Evolutionary conservation across 2,329 filamentous ascomycete species (phyloP).

Genomic region (Cladosporium phlei): DNA sequence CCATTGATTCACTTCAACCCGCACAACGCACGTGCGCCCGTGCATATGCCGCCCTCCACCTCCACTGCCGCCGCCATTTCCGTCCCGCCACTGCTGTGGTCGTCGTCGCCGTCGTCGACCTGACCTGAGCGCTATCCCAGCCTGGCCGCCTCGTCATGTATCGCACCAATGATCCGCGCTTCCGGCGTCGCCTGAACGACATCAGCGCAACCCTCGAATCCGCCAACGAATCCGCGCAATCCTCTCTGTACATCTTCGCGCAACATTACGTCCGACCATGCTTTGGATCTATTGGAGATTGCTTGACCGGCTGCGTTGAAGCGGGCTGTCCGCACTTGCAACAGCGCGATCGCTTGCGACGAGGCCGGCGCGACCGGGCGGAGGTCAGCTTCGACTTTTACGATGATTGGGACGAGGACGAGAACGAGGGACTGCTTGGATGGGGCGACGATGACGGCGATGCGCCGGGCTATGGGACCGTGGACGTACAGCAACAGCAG

Average conservation of each 20-base stretch:
- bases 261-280: conserved; percentile 82
- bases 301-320: conserved; percentile 65
- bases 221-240: conserved; percentile 86
- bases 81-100: neutral
- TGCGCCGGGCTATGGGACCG: conserved; percentile 47
- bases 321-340: conserved; percentile 36
- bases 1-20: conserved; percentile 1
- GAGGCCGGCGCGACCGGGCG: conserved; percentile 60
- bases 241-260: conserved; percentile 81
- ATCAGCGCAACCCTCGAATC: conserved; percentile 86
- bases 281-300: conserved; percentile 60
- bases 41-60: conserved; percentile 4
- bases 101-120: neutral
- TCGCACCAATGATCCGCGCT: conserved; percentile 69
- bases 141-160: conserved; percentile 53
- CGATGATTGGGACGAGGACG: conserved; percentile 83
- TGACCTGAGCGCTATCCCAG: neutral
- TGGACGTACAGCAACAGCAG: conserved; percentile 47
- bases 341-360: conserved; percentile 49
- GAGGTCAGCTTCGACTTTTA: conserved; percentile 96
- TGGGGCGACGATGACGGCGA: conserved; percentile 87
- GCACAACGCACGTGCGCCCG: conserved; percentile 6
- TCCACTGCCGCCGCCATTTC: neutral
- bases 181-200: conserved; percentile 90
- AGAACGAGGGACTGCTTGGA: conserved; percentile 60